Evolutionary conservation across 805 yeast genomes (phyloP), one percentile per base, ranked within the genome.

Genomic region (Candida suzukii): DNA sequence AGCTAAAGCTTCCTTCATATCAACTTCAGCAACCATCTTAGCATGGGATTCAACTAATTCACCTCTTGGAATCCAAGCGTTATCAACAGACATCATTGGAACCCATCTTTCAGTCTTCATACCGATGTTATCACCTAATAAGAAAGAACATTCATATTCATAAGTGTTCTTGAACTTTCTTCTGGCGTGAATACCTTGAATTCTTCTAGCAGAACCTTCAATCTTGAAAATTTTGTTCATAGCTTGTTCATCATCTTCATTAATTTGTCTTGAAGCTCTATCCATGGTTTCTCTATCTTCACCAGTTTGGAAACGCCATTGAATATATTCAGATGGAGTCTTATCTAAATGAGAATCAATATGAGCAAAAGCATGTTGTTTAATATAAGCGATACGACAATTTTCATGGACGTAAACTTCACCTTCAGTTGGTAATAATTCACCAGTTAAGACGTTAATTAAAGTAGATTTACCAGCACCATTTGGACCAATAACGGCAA

Each of bases 231-330:
- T 84, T 81, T 91, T 93, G 90, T 93, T 88, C 99, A 93, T 93
- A 67, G 95, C 87, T 72, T 83, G 79, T 79, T 90, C 97, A 75
- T 93, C 99, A 60, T 78, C 74, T 78, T 93, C 99, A 67, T 85
- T 88, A 70, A 93, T 88, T 71, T 83, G 91, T 80, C 99, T 88
- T 72, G 95, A 88, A 69, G 98, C 99, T 79, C 98, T 87, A 80
- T 93, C 99, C 99, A 93, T 93, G 74, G 99, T 93, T 80, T 93
- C 99, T 79, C 99, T 88, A 75, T 93, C 99, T 80, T 93, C 99
- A 90, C 99, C 99, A 68, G 99, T 93, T 80, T 93, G 99, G 97
- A 91, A 93, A 84, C 99, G 93, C 99, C 99, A 93, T 79, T 93
- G 99, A 62, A 93, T 93, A 79, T 93, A 93, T 80, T 93, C 99